Evolutionary conservation across 116 monocot species (phyloP), one percentile per base, ranked within the genome.

Genomic region (Phalaenopsis hybrid): DNA sequence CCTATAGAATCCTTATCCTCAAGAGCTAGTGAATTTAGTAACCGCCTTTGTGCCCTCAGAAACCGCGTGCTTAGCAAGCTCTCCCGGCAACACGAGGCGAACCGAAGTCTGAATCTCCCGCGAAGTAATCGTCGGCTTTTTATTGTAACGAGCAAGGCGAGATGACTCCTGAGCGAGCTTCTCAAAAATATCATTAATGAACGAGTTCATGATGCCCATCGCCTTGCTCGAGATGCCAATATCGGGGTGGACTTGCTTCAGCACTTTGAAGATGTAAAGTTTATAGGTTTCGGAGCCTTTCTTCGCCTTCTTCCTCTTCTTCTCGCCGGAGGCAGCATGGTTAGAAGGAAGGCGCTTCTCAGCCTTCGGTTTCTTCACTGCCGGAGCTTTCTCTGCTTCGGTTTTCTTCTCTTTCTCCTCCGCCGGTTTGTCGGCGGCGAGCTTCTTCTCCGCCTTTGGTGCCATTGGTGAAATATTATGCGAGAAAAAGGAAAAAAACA

Each of bases 111-210:
- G 86, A 33, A 86, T 86, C 82, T 85, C 85, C 9, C 85, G 77
- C 20, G 86, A 86, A n/a, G 81, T 86, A 52, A 85, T 85, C 77
- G 85, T 85, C n/a, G 85, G 85, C 80, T 85, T 85, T 81, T 85
- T 85, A 77, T 81, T 85, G 81, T 85, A 85, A 16, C 93, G 84
- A 16, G 94, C 89, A 48, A 89, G 85, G 2, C 83, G 82, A 20
- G 91, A 81, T 44, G 75, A 41, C 84, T 94, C 91, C 75, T 84
- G 82, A 13, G 94, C 94, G 58, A 94, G 88, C 89, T 94, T 94
- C 94, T 94, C 94, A 68, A 94, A 41, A 94, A 91, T 94, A 82
- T 94, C 94, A 85, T 94, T 94, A 75, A 94, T 94, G 83, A 94
- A 94, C 75, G 86, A 86, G 89, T 94, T 94, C 94, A 94, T 94